Conservation (phyloP, 2,329 filamentous ascomycete species). For the Sporothrix variecibatus region DNA sequence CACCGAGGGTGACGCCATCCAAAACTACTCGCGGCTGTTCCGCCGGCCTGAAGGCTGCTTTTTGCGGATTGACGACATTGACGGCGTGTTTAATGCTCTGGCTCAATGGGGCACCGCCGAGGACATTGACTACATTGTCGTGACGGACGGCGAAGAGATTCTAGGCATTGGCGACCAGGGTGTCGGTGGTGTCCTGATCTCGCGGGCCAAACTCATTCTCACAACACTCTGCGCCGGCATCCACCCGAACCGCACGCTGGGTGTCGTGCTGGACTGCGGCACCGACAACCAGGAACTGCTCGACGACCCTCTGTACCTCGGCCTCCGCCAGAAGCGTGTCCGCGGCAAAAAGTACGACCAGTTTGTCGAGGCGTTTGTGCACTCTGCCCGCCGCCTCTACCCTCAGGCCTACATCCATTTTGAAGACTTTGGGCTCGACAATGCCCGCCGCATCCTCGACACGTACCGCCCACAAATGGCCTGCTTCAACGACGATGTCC, state of each 20-base stretch:
- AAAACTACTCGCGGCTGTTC: slow-evolving; percentile 79
- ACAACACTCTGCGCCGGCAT: slow-evolving; percentile 87
- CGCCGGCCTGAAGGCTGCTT: slow-evolving; percentile 79
- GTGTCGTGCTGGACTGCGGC: slow-evolving; percentile 82
- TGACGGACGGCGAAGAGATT: slow-evolving; percentile 64
- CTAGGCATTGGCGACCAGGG: slow-evolving; percentile 89
- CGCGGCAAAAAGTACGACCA: slow-evolving; percentile 73
- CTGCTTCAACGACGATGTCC: slow-evolving; percentile 87
- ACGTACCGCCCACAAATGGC: slow-evolving; percentile 71
- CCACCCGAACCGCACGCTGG: slow-evolving; percentile 74
- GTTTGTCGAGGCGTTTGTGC: slow-evolving; percentile 75
- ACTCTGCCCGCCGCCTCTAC: slow-evolving; percentile 66
- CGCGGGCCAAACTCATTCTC: slow-evolving; percentile 77
- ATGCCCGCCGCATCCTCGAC: slow-evolving; percentile 74
- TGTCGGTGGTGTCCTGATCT: slow-evolving; percentile 81
- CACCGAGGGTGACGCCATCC: slow-evolving; percentile 85
- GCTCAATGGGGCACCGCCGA: slow-evolving; percentile 68
- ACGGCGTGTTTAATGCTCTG: slow-evolving; percentile 66
- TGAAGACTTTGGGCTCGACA: slow-evolving; percentile 80
- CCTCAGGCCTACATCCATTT: slow-evolving; percentile 86
- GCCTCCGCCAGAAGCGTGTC: slow-evolving; percentile 65
- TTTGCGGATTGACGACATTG: slow-evolving; percentile 69
- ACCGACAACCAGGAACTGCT: slow-evolving; percentile 78
- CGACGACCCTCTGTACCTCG: slow-evolving; percentile 77
- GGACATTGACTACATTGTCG: slow-evolving; percentile 86